Percentiles rank a stretch among this genome's conserved stretches.
These are phyloP conservation scores for Penicillium psychrosexuale DNA, from an alignment of 2,329 filamentous ascomycete genomes.

Conservation along the genomic window DNA sequence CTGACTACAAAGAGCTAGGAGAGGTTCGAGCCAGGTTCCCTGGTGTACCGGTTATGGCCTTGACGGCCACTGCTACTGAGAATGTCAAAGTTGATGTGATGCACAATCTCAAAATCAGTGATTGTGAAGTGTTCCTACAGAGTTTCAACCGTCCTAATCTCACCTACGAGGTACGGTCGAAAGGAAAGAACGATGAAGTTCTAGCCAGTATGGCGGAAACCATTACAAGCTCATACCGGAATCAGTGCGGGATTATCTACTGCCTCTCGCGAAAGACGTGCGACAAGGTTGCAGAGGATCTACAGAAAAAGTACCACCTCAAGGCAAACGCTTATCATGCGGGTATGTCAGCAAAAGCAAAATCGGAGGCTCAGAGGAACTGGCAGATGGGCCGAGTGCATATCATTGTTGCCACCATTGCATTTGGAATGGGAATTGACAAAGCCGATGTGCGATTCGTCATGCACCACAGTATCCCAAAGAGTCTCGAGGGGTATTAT, in stretches of 20 bases:
- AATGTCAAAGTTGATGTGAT: constrained; percentile 91
- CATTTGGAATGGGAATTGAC: constrained; percentile 99
- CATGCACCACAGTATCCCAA: constrained; percentile 87
- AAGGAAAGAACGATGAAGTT: constrained; percentile 59
- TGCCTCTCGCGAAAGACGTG: constrained; percentile 81
- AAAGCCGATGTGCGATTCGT: constrained; percentile 96
- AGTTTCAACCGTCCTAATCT: constrained; percentile 98
- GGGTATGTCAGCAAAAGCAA: constrained; percentile 65
- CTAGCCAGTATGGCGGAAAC: constrained; percentile 53
- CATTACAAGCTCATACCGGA: constrained; percentile 67
- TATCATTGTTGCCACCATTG: constrained; percentile 95
- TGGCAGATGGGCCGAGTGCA: constrained; percentile 81
- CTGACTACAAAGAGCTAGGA: constrained; percentile 87
- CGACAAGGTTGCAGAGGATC: constrained; percentile 71
- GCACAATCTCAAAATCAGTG: constrained; percentile 78
- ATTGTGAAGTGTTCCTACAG: constrained; percentile 77
- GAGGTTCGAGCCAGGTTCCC: constrained; percentile 69
- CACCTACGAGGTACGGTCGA: constrained; percentile 77
- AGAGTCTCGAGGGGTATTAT: constrained; percentile 96
- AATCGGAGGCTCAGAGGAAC: constrained; percentile 66
- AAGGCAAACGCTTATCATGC: constrained; percentile 84
- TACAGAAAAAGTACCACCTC: constrained; percentile 62
- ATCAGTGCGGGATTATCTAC: constrained; percentile 86
- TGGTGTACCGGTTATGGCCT: constrained; percentile 83
- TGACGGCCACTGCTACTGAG: constrained; percentile 91